Conservation (phyloP, 192 early-diverging fungal genomes). For the Glomus cerebriforme region DNA sequence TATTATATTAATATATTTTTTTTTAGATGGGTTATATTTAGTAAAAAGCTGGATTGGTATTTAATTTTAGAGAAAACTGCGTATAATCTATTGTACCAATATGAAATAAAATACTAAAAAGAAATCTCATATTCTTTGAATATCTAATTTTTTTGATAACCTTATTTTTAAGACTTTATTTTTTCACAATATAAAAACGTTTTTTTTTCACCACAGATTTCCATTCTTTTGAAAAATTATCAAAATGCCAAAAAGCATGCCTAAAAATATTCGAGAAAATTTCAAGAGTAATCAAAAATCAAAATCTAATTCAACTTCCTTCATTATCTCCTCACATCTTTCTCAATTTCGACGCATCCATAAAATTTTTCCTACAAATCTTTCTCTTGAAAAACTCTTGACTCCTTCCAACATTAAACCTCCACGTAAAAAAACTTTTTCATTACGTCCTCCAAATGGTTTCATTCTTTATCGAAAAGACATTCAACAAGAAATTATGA, state of each 20-base stretch:
- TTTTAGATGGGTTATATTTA: too few species aligned
- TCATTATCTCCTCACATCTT: background rate
- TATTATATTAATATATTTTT: too few species aligned
- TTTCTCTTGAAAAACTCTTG: conserved; percentile 4
- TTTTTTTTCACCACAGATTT: background rate
- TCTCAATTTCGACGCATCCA: background rate
- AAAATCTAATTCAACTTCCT: background rate
- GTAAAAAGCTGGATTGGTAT: too few species aligned
- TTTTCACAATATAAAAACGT: too few species aligned
- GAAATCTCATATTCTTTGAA: too few species aligned
- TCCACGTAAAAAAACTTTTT: background rate
- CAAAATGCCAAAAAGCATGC: background rate
- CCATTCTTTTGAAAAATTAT: background rate
- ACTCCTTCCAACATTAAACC: background rate
- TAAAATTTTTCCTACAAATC: background rate
- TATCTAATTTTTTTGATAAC: too few species aligned
- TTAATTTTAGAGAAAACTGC: too few species aligned
- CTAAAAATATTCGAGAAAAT: background rate
- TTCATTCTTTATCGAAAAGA: conserved; percentile 19
- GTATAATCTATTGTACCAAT: too few species aligned
- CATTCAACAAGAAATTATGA: background rate
- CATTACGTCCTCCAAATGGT: conserved; percentile 1
- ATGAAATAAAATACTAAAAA: too few species aligned
- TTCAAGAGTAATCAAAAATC: background rate
- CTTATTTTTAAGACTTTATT: too few species aligned